Evolutionary conservation across 2,329 filamentous ascomycete species (phyloP).

Genomic region (Phyllosticta citrichinensis): DNA sequence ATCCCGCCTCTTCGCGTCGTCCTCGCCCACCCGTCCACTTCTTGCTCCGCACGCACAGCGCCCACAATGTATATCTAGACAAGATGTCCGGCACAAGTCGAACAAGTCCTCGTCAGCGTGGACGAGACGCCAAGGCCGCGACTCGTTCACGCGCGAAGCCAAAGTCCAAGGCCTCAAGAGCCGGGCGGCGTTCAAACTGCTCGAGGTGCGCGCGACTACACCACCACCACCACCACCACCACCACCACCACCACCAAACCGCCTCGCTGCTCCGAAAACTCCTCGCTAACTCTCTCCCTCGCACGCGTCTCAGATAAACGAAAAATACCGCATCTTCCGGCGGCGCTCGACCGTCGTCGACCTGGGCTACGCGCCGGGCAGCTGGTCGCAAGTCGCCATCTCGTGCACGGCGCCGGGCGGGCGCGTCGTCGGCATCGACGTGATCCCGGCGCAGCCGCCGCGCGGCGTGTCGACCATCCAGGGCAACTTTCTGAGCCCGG

Average conservation of each 20-base stretch:
- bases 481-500: constrained; percentile 74
- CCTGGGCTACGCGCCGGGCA: constrained; percentile 68
- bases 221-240: background rate
- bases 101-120: constrained; percentile 62
- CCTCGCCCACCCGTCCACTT: background rate
- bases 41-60: background rate
- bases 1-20: background rate
- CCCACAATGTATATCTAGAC: background rate
- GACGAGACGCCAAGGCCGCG: constrained; percentile 67
- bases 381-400: constrained; percentile 67
- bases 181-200: constrained; percentile 83
- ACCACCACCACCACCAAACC: background rate
- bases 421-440: constrained; percentile 80
- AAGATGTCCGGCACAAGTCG: constrained; percentile 15
- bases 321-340: constrained; percentile 69
- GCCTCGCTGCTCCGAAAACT: background rate
- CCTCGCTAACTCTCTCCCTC: background rate
- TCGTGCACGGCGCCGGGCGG: constrained; percentile 67
- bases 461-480: constrained; percentile 89
- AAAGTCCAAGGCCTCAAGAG: constrained; percentile 75
- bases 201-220: constrained; percentile 51
- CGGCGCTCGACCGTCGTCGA: constrained; percentile 81
- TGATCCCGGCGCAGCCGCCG: constrained; percentile 86
- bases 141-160: constrained; percentile 64
- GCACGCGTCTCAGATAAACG: constrained; percentile 54